Evolutionary conservation across 345 rosid species (phyloP).

Genomic region (Passiflora organensis): DNA sequence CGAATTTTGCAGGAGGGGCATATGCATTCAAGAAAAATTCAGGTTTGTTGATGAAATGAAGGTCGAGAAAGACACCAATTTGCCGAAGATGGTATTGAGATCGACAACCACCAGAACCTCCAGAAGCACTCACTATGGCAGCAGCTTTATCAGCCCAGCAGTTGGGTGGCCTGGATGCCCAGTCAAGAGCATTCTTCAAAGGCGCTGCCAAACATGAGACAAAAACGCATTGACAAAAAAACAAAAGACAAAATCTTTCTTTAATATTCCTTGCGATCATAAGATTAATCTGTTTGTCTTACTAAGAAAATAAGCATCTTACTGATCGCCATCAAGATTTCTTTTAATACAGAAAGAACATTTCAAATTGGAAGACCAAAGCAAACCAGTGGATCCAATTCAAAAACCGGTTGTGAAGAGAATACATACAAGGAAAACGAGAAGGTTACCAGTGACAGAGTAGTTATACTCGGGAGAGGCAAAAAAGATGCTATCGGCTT

Average conservation of each 20-base stretch:
- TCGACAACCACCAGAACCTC: conserved; percentile 56
- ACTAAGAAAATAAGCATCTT: no score
- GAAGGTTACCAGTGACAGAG: conserved; percentile 54
- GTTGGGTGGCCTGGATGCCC: conserved; percentile 87
- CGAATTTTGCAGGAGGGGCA: conserved; percentile 75
- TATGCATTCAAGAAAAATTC: conserved; percentile 68
- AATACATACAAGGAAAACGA: not conserved
- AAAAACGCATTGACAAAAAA: not conserved
- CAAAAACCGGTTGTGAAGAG: no score
- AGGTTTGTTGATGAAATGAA: conserved; percentile 87
- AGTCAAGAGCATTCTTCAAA: conserved; percentile 82
- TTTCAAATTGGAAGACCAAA: no score
- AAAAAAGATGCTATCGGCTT: conserved; percentile 64
- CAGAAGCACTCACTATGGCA: conserved; percentile 66
- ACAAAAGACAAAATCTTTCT: no score
- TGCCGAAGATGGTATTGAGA: conserved; percentile 79
- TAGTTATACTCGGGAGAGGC: conserved; percentile 80
- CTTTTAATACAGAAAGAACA: no score
- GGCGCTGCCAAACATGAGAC: conserved; percentile 36
- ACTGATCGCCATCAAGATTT: no score
- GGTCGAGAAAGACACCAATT: conserved; percentile 68
- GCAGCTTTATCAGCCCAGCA: conserved; percentile 86
- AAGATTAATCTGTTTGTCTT: no score
- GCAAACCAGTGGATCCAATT: no score
- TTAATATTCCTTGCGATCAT: no score